Base-by-base conservation (phyloP, 1,284 basidiomycete genomes). In the Ceratobasidium sp. region DNA sequence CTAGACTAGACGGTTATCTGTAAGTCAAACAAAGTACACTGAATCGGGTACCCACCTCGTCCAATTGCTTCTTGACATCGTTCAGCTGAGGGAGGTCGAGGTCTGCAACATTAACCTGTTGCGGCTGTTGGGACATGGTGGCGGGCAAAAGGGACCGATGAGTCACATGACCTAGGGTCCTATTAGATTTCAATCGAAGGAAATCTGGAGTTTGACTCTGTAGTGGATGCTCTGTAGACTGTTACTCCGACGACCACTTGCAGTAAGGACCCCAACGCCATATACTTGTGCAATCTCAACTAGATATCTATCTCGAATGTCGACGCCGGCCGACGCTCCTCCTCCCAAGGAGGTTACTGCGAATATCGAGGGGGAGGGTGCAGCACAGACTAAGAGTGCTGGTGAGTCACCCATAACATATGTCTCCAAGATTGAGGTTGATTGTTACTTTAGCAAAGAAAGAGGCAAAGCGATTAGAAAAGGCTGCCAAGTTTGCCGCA, bases 51-150 rank as follows among this genome's bases (percentile, higher is more conserved):
- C 86, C 76, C 77, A 95, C 96, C 85, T 96, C 94, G 83, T 98
- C 96, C 1, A 98, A 88, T 84, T 97, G 96, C 80, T 92, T 90
- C 81, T 93, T 91, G 41, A 97, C 95, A 81, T 97, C 94, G 30
- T 91, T 88, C 1, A 98, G 89, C 84, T 97, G 96, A 2, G 90
- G 85, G 20, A 96, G 85, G 82, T 95, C 93, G 70, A 97, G 88
- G 84, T 96, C 95, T 5, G 90, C 87, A 38, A 96, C 87, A 81
- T 90, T 93, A 81, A 96, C 88, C 79, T 93, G 91, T 82, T 95
- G 71, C 57, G 35, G 69, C 16, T 64, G 62, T 48, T 74, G 71
- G 23, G 71, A 23, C 71, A 74, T 74, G 60, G 59, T 44, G 41
- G 54, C 16, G 18, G 33, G 23, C 20, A 48, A 35, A 52, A 10